These are phyloP conservation scores for Waltergamsia citrina DNA, from an alignment of 2,329 filamentous ascomycete genomes.

Conservation along the genomic window DNA sequence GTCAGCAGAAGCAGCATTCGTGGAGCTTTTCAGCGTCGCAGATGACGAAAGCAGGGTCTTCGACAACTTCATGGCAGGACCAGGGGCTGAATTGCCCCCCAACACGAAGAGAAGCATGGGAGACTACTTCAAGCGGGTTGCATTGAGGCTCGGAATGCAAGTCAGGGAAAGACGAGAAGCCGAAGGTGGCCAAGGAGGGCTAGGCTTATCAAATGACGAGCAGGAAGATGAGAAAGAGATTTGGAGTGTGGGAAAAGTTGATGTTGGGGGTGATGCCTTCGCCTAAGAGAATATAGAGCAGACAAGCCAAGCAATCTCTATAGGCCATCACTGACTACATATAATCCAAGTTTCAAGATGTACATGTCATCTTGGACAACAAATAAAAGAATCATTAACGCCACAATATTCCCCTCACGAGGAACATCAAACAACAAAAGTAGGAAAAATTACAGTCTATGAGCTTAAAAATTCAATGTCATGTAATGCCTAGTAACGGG, in stretches of 20 bases:
- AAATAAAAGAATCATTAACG: too few relatives aligned
- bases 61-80: constrained; percentile 75
- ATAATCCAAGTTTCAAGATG: too few relatives aligned
- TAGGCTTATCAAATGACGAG: constrained; percentile 86
- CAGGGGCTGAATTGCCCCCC: constrained; percentile 55
- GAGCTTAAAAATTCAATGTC: too few relatives aligned
- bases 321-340: too few relatives aligned
- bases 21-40: constrained; percentile 82
- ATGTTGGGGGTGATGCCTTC: constrained; percentile 49
- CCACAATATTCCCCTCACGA: too few relatives aligned
- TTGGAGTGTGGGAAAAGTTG: constrained; percentile 88
- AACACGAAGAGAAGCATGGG: constrained; percentile 81
- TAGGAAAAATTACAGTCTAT: too few relatives aligned
- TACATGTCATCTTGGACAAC: too few relatives aligned
- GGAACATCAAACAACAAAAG: too few relatives aligned
- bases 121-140: constrained; percentile 95
- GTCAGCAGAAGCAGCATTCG: constrained; percentile 87
- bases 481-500: too few relatives aligned
- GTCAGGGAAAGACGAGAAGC: constrained; percentile 84
- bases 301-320: too few relatives aligned
- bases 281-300: not conserved
- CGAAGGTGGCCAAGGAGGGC: constrained; percentile 76
- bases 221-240: constrained; percentile 90
- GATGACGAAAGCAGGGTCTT: constrained; percentile 81
- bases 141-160: constrained; percentile 73